These are phyloP conservation scores for Hydnomerulius pinastri DNA, from an alignment of 768 basidiomycete species.

Conservation along the genomic window DNA sequence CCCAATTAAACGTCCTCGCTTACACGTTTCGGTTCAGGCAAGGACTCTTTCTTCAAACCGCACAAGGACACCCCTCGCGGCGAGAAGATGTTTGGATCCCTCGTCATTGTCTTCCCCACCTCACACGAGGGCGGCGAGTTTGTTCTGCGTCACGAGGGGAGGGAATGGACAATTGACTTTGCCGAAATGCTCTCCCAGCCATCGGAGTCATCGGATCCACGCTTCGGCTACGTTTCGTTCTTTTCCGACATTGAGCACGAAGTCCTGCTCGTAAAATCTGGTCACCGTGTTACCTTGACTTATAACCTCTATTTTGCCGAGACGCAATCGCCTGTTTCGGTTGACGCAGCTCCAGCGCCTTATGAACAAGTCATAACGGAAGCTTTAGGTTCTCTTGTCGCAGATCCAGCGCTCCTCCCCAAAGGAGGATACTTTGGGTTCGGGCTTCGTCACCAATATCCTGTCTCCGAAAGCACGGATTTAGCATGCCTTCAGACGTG, in stretches of 20 bases:
- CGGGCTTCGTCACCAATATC: conserved; percentile 38
- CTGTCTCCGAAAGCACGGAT: conserved; percentile 16
- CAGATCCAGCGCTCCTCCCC: conserved; percentile 29
- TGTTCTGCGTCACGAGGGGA: conserved; percentile 33
- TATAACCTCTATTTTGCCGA: too few relatives aligned
- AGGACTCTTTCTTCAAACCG: conserved; percentile 50
- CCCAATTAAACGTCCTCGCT: too few relatives aligned
- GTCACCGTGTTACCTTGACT: conserved; percentile 46
- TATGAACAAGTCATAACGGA: conserved; percentile 12
- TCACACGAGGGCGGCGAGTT: conserved; percentile 47
- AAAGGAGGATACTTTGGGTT: conserved; percentile 37
- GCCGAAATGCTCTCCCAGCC: conserved; percentile 19
- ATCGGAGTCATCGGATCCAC: conserved; percentile 21
- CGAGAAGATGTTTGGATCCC: conserved; percentile 50
- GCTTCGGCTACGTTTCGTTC: conserved; percentile 42
- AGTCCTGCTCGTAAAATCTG: conserved; percentile 41
- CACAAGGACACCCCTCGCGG: conserved; percentile 51
- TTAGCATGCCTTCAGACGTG: conserved; percentile 15
- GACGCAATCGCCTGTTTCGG: neutral
- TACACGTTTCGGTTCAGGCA: conserved; percentile 23
- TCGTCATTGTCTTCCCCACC: conserved; percentile 53
- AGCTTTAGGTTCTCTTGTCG: conserved; percentile 27
- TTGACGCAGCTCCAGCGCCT: neutral
- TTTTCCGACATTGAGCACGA: conserved; percentile 49
- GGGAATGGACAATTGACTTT: conserved; percentile 42